Evolutionary conservation across 1,284 basidiomycete genomes (phyloP), one percentile per base, ranked within the genome.

Genomic region (Rhodotorula sp.): DNA sequence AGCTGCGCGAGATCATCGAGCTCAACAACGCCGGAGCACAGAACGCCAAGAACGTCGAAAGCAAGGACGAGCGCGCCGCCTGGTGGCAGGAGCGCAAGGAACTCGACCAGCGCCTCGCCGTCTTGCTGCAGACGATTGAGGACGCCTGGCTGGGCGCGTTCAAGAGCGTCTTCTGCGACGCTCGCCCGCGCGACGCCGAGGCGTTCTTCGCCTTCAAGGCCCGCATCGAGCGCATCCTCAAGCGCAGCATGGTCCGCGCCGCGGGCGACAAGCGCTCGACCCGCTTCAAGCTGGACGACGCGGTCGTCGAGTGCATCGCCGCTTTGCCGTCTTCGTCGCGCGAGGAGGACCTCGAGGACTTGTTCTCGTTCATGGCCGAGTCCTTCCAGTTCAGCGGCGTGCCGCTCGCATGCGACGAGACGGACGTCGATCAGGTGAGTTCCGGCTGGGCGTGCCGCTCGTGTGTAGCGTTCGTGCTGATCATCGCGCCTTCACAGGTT

Each of bases 101-200:
- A 44, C 85, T 99, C 45, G 95, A 99, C 79, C 85, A 84, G 61
- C 86, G 92, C 44, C 81, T 99, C 79, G 84, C 88, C 61, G 87
- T 88, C 49, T 83, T 99, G 14, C 82, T 97, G 44, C 88, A 88
- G 72, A 91, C 89, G 73, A 89, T 99, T 50, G 96, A 99, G 80
- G 93, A 91, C 78, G 93, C 91, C 78, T 99, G 97, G 97, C 85
- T 99, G 5, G 96, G 97, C 2, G 93, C 90, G 34, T 98, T 97
- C 87, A 98, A 98, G 87, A 76, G 85, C 86, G 45, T 85, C 86
- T 2, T 81, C 82, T n/a, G 80, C 82, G 52, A 78, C 86, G 23
- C 82, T 85, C 58, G 7, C 59, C 83, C 2, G 85, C 82, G 90
- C 45, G 78, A 82, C 0, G 84, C 86, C 21, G 69, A 66, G 9